These are phyloP conservation scores for Entonaema liquescens DNA, from an alignment of 495 filamentous ascomycete species.

Conservation along the genomic window DNA sequence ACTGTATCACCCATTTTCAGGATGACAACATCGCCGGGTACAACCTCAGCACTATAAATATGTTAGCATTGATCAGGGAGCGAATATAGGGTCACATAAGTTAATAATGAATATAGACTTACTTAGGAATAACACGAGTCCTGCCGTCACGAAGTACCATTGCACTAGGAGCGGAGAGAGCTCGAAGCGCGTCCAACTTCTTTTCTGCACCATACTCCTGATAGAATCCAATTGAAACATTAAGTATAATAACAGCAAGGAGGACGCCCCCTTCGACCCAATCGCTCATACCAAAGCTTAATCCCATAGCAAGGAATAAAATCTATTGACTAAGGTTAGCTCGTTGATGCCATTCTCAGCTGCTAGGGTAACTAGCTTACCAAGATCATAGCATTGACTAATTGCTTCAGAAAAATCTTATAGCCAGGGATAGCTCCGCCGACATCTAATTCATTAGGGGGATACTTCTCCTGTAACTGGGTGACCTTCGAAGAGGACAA, in stretches of 20 bases:
- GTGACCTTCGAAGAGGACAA: conserved; percentile 59
- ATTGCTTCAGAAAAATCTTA: conserved; percentile 70
- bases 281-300: conserved; percentile 81
- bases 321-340: conserved; percentile 60
- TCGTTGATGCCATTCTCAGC: not conserved
- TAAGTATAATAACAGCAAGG: conserved; percentile 80
- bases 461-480: conserved; percentile 60
- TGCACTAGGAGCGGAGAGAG: conserved; percentile 81
- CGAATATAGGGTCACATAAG: not conserved
- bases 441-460: conserved; percentile 69
- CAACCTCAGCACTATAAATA: conserved; percentile 68
- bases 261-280: conserved; percentile 88
- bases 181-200: conserved; percentile 82
- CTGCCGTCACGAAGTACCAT: conserved; percentile 77
- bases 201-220: conserved; percentile 89
- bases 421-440: conserved; percentile 69
- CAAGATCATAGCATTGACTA: conserved; percentile 74
- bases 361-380: conserved; percentile 47
- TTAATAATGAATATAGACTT: conserved; percentile 24
- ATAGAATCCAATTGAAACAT: conserved; percentile 79
- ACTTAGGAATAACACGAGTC: conserved; percentile 68
- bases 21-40: conserved; percentile 83
- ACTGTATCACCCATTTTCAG: conserved; percentile 87
- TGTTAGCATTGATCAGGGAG: conserved; percentile 16
- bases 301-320: conserved; percentile 81